A percentile compares a stretch with the other conserved stretches of the same genome.
These are phyloP conservation scores for Microthyrium microscopicum DNA, from an alignment of 2,329 filamentous ascomycete species.

Conservation along the genomic window DNA sequence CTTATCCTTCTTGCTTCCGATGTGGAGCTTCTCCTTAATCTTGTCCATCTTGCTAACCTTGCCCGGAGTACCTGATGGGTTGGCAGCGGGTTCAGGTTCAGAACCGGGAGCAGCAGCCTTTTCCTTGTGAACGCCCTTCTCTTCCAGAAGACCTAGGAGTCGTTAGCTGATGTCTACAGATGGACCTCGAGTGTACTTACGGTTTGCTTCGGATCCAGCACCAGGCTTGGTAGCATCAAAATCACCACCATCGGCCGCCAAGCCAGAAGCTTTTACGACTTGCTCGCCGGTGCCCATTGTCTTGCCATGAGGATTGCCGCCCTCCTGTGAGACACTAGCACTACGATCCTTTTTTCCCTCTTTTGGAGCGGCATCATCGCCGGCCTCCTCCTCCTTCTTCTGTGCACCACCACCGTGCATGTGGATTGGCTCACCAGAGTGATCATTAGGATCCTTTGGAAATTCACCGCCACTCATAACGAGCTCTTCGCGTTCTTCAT, in stretches of 20 bases:
- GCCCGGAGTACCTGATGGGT: constrained; percentile 9
- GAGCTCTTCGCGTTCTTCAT: constrained; percentile 5
- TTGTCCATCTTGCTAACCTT: constrained; percentile 31
- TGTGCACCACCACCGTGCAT: constrained; percentile 11
- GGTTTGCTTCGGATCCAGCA: constrained; percentile 49
- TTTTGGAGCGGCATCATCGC: not conserved
- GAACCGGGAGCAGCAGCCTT: constrained; percentile 12
- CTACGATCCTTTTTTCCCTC: constrained; percentile 11
- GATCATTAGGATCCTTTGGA: constrained; percentile 13
- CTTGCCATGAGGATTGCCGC: constrained; percentile 14
- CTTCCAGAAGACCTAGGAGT: constrained; percentile 33
- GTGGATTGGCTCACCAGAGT: constrained; percentile 14
- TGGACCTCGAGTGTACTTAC: constrained; percentile 24
- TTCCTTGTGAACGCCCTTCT: constrained; percentile 30
- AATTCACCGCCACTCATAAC: constrained; percentile 3
- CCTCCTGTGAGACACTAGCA: constrained; percentile 10
- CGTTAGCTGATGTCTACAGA: constrained; percentile 21
- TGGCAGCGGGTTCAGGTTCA: constrained; percentile 10
- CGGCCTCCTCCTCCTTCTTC: constrained; percentile 4
- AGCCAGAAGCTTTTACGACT: constrained; percentile 40
- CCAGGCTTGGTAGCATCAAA: constrained; percentile 45
- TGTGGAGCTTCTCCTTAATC: constrained; percentile 54
- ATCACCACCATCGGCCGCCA: constrained; percentile 48
- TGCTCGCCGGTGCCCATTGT: constrained; percentile 34
- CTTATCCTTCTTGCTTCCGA: constrained; percentile 15